Conservation (phyloP, 208 protist genomes). For the Novymonas esmeraldas region DNA sequence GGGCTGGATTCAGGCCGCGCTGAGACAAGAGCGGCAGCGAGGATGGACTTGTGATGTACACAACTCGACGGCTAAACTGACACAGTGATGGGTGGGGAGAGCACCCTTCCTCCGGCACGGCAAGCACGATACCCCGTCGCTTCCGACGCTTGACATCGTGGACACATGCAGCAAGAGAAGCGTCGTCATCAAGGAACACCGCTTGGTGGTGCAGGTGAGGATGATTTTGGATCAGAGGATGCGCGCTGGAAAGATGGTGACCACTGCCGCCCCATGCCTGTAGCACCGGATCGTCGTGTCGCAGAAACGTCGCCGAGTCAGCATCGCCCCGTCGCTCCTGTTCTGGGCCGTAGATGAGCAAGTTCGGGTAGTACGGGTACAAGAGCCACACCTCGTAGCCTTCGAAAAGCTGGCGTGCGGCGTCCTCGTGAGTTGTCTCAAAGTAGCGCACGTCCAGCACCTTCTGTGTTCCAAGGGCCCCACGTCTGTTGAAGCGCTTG, state of each 20-base stretch:
- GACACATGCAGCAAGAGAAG: conserved; percentile 32
- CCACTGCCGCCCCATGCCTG: conserved; percentile 33
- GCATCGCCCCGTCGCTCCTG: neutral
- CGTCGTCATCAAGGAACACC: conserved; percentile 63
- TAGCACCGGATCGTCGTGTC: conserved; percentile 37
- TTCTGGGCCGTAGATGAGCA: conserved; percentile 35
- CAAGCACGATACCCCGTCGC: conserved; percentile 64
- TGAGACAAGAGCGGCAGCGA: conserved; percentile 43
- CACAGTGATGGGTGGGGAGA: conserved; percentile 51
- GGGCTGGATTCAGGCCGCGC: conserved; percentile 66
- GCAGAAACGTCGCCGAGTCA: conserved; percentile 42
- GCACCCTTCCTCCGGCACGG: conserved; percentile 65
- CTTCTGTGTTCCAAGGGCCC: conserved; percentile 76
- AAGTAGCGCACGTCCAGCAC: conserved; percentile 45
- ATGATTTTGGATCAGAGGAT: conserved; percentile 41
- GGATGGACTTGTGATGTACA: conserved; percentile 47
- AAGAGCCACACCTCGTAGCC: conserved; percentile 72
- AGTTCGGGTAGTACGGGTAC: conserved; percentile 81
- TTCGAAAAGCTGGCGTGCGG: conserved; percentile 19
- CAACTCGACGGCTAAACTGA: conserved; percentile 28
- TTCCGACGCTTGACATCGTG: conserved; percentile 19
- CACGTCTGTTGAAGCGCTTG: conserved; percentile 68
- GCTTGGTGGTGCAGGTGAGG: conserved; percentile 31
- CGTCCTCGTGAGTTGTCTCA: conserved; percentile 8
- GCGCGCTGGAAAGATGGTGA: conserved; percentile 36